Conservation (phyloP, 2,329 filamentous ascomycete species). For the Neoarthrinium moseri region DNA sequence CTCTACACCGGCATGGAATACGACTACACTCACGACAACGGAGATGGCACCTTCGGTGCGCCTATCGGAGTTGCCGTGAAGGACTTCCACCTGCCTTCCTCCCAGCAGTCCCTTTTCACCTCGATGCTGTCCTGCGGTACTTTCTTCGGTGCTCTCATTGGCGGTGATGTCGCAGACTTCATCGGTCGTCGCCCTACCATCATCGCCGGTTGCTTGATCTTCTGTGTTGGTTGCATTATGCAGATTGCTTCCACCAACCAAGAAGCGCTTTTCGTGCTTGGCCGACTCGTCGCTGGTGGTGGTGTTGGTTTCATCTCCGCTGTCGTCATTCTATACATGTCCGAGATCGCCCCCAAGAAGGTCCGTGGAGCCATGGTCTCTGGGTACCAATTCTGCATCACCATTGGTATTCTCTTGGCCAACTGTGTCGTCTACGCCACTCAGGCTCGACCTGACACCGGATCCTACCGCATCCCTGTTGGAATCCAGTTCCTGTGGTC, state of each 20-base stretch:
- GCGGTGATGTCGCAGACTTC: conserved; percentile 64
- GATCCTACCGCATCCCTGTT: conserved; percentile 71
- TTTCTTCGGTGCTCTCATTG: conserved; percentile 64
- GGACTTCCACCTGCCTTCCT: conserved; percentile 41
- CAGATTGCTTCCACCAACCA: conserved; percentile 54
- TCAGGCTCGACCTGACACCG: conserved; percentile 55
- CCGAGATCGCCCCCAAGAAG: conserved; percentile 56
- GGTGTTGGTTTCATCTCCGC: conserved; percentile 69
- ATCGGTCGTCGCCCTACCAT: conserved; percentile 61
- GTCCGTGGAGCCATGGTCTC: conserved; percentile 72
- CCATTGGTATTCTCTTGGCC: conserved; percentile 68
- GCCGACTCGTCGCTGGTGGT: conserved; percentile 62
- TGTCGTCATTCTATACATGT: conserved; percentile 72
- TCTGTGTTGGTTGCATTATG: conserved; percentile 56
- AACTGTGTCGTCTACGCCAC: conserved; percentile 67
- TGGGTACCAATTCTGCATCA: conserved; percentile 77
- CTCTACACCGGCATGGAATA: conserved; percentile 38
- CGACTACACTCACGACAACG: no score
- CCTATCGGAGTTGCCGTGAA: conserved; percentile 24
- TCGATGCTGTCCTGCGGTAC: conserved; percentile 65
- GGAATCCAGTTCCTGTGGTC: conserved; percentile 61
- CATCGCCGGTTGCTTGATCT: conserved; percentile 59
- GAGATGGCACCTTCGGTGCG: conserved; percentile 2
- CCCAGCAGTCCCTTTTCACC: conserved; percentile 59
- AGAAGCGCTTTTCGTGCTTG: conserved; percentile 56